Conservation (phyloP, 495 filamentous ascomycete genomes). For the Aspergillus saccharolyticus region DNA sequence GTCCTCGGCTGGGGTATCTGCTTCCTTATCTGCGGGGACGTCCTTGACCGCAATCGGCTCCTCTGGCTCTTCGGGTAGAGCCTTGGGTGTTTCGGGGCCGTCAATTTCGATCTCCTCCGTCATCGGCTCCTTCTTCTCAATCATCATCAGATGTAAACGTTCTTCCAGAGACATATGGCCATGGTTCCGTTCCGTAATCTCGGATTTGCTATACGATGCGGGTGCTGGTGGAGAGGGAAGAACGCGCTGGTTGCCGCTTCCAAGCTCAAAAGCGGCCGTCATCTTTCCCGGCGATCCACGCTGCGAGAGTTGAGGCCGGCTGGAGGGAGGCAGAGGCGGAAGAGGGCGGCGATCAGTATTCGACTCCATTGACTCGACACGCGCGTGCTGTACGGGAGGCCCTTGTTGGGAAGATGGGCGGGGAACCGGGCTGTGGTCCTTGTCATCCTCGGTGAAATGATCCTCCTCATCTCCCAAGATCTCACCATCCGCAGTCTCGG, state of each 20-base stretch:
- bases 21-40: conserved; percentile 19
- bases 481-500: conserved; percentile 48
- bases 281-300: conserved; percentile 43
- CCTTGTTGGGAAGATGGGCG: conserved; percentile 38
- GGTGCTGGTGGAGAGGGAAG: conserved; percentile 62
- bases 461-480: conserved; percentile 57
- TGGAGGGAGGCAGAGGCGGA: conserved; percentile 63
- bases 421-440: conserved; percentile 53
- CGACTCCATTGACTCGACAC: conserved; percentile 63
- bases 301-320: conserved; percentile 28
- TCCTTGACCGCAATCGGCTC: conserved; percentile 16
- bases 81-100: not conserved
- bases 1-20: conserved; percentile 31
- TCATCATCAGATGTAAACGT: conserved; percentile 75
- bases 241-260: conserved; percentile 52
- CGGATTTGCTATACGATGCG: conserved; percentile 60
- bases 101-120: conserved; percentile 7
- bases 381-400: conserved; percentile 31
- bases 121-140: conserved; percentile 49
- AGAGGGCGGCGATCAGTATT: conserved; percentile 70
- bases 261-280: conserved; percentile 60
- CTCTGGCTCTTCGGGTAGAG: not conserved
- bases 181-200: conserved; percentile 62
- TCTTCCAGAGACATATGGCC: conserved; percentile 77
- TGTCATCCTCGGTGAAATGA: conserved; percentile 59